Percentiles rank a stretch among this genome's conserved stretches.
These are phyloP conservation scores for Kodamaea ohmeri DNA, from an alignment of 1,139 yeast genomes.

Conservation along the genomic window DNA sequence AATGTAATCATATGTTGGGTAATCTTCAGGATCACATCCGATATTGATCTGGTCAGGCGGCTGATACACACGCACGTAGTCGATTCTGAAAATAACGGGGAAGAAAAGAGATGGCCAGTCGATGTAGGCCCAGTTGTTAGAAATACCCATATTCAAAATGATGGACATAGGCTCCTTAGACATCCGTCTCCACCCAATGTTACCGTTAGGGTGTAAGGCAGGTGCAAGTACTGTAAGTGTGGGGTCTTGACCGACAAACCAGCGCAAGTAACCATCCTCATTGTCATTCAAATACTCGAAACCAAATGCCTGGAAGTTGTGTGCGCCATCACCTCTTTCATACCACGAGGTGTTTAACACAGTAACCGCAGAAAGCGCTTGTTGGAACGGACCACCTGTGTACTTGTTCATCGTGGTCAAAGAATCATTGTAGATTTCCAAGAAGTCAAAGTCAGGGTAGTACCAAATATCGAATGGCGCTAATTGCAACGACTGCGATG, in stretches of 20 bases:
- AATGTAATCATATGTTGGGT: constrained; percentile 76
- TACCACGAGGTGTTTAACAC: constrained; percentile 75
- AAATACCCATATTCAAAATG: constrained; percentile 73
- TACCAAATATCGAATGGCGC: constrained; percentile 91
- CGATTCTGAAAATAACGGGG: constrained; percentile 68
- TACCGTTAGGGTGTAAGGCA: constrained; percentile 80
- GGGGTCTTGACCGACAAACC: constrained; percentile 75
- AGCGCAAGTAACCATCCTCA: constrained; percentile 66
- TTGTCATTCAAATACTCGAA: constrained; percentile 73
- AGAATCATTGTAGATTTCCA: constrained; percentile 59
- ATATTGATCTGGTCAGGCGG: constrained; percentile 50
- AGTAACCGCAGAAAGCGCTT: constrained; percentile 75
- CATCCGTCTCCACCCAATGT: constrained; percentile 69
- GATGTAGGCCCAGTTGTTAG: constrained; percentile 79
- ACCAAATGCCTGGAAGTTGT: constrained; percentile 66
- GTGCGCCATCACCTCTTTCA: constrained; percentile 47
- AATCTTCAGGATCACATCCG: constrained; percentile 74
- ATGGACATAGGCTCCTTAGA: constrained; percentile 87
- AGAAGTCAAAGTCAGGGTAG: constrained; percentile 70
- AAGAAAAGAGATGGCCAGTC: constrained; percentile 70
- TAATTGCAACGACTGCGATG: constrained; percentile 77
- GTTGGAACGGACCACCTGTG: constrained; percentile 83
- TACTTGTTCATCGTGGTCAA: constrained; percentile 72
- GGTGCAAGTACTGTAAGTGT: constrained; percentile 60
- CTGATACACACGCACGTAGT: constrained; percentile 78